Percentiles rank a stretch among this genome's conserved stretches.
phyloP scores from a whole-genome alignment of 768 basidiomycete species.

The Fomitopsis serialis region DNA sequence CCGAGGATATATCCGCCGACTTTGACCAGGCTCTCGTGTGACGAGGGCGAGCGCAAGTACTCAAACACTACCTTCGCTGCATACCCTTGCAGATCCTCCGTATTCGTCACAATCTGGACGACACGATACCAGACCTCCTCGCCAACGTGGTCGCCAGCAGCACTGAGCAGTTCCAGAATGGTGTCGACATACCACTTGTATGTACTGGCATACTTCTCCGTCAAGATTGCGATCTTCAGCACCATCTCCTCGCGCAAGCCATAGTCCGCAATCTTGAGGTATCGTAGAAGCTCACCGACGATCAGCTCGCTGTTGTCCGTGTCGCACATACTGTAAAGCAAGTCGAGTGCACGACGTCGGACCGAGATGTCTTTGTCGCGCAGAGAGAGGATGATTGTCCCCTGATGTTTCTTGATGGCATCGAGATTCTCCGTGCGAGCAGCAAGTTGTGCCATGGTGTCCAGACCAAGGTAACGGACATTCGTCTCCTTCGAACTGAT shows the following conservation, averaged over 20 bases:
- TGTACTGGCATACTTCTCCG: slow-evolving; percentile 97
- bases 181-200: slow-evolving; percentile 99
- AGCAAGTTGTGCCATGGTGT: slow-evolving; percentile 97
- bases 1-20: slow-evolving; percentile 96
- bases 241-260: slow-evolving; percentile 98
- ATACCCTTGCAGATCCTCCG: slow-evolving; percentile 95
- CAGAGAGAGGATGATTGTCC: slow-evolving; percentile 89
- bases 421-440: slow-evolving; percentile 88
- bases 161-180: slow-evolving; percentile 90
- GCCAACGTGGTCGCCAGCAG: slow-evolving; percentile 97
- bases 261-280: slow-evolving; percentile 95
- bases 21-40: slow-evolving; percentile 93
- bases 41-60: slow-evolving; percentile 77
- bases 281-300: slow-evolving; percentile 91
- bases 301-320: slow-evolving; percentile 94
- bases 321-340: slow-evolving; percentile 99
- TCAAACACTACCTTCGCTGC: slow-evolving; percentile 90
- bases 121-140: slow-evolving; percentile 99
- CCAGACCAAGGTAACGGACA: slow-evolving; percentile 93
- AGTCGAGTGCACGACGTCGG: slow-evolving; percentile 86
- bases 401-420: slow-evolving; percentile 92
- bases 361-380: slow-evolving; percentile 98
- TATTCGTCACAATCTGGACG: slow-evolving; percentile 97
- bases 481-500: slow-evolving; percentile 99
- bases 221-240: slow-evolving; percentile 94